Conservation (phyloP, 2,329 filamentous ascomycete species). For the Pseudogymnoascus sp. region DNA sequence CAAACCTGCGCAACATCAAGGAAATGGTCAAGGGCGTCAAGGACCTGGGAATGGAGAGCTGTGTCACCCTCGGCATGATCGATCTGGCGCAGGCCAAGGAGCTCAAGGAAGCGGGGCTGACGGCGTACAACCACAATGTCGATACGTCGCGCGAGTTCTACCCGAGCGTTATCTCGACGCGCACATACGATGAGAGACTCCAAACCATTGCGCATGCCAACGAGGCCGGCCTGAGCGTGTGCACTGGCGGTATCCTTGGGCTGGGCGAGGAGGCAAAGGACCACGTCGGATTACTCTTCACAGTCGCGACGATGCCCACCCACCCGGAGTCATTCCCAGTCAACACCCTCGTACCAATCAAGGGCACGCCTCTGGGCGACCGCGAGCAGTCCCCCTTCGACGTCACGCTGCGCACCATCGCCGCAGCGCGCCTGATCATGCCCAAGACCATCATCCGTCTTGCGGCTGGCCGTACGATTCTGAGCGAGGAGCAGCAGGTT, state of each 20-base stretch:
- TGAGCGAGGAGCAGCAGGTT: conserved; percentile 83
- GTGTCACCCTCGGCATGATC: conserved; percentile 93
- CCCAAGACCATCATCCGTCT: conserved; percentile 80
- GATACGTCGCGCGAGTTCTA: conserved; percentile 89
- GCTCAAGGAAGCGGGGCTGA: conserved; percentile 75
- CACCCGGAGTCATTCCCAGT: conserved; percentile 91
- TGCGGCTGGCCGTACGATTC: conserved; percentile 74
- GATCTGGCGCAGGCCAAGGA: conserved; percentile 72
- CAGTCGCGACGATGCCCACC: conserved; percentile 68
- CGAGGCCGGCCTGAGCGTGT: conserved; percentile 82
- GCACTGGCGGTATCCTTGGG: conserved; percentile 81
- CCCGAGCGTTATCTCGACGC: conserved; percentile 75
- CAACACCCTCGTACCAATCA: conserved; percentile 85
- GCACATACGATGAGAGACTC: conserved; percentile 80
- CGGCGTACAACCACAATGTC: conserved; percentile 91
- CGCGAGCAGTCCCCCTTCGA: conserved; percentile 67
- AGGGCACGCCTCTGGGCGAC: conserved; percentile 78
- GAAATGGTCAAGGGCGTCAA: conserved; percentile 78
- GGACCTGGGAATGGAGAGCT: conserved; percentile 79
- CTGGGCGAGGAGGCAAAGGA: conserved; percentile 73
- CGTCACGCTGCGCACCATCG: conserved; percentile 72
- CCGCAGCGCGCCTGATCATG: conserved; percentile 76
- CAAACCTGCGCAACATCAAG: conserved; percentile 73
- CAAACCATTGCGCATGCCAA: conserved; percentile 73
- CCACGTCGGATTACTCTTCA: conserved; percentile 76